A percentile compares a stretch with the other conserved stretches of the same genome.
These are phyloP conservation scores for Claviceps monticola DNA, from an alignment of 2,329 filamentous ascomycete species.

Conservation along the genomic window DNA sequence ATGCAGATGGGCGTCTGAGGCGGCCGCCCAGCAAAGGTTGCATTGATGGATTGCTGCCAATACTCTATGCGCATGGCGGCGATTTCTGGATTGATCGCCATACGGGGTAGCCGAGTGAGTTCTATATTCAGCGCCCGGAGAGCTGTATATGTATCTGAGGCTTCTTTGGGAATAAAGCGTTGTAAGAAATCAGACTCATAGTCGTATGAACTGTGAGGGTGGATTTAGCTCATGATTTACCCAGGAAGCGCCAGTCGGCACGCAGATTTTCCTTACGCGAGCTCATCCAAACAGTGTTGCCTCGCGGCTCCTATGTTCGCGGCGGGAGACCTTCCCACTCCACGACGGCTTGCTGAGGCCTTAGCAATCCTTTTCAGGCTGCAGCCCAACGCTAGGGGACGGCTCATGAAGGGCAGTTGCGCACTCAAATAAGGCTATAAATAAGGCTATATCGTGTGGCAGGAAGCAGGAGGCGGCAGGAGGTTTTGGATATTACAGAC, in stretches of 20 bases:
- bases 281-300: conserved; percentile 38
- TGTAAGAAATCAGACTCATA: conserved; percentile 77
- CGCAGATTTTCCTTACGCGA: conserved; percentile 25
- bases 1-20: conserved; percentile 87
- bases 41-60: conserved; percentile 75
- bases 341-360: conserved; percentile 19
- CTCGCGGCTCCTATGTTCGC: conserved; percentile 39
- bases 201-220: conserved; percentile 57
- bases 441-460: background rate
- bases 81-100: conserved; percentile 75
- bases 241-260: background rate
- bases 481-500: background rate
- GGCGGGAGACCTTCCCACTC: conserved; percentile 33
- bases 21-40: conserved; percentile 62
- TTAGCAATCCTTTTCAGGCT: conserved; percentile 23
- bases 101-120: conserved; percentile 77
- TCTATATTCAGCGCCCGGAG: conserved; percentile 89
- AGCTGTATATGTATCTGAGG: conserved; percentile 74
- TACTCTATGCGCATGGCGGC: conserved; percentile 87
- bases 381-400: conserved; percentile 21
- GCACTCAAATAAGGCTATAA: background rate
- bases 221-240: too few species aligned
- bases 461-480: background rate
- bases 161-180: conserved; percentile 63
- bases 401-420: conserved; percentile 21